Evolutionary conservation across 2,329 filamentous ascomycete species (phyloP), one percentile per base, ranked within the genome.

Genomic region (Colletotrichum sansevieriae): DNA sequence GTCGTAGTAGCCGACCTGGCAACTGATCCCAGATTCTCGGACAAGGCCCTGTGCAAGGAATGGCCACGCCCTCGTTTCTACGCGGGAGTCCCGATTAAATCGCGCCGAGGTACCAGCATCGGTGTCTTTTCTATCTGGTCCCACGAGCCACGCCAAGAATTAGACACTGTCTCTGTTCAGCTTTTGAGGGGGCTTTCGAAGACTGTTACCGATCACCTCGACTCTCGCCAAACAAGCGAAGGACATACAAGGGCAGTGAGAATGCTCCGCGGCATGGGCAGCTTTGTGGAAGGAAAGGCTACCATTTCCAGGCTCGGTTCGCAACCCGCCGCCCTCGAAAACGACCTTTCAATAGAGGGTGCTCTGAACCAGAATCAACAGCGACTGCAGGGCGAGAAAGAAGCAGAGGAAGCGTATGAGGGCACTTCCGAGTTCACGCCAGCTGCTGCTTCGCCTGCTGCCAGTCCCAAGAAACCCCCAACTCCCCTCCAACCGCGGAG

Each of bases 51-150:
- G 15, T 74, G 75, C 11, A 71, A 62, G 9, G 61, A 66, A 0
- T 73, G 75, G 29, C 72, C 73, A 0, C 65, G 68, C 2, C 72
- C 74, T 15, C 72, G 75, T 1, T 83, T 83, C 63, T 84, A 83
- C 49, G 80, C 80, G 0, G 81, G 76, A 0, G 79, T 82, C 0
- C 82, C 82, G 2, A 81, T 84, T 12, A 77, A 79, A 0, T 80
- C 79, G 0, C 76, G 72, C 0, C 71, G 75, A 3, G 81, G 80
- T 18, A 78, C 83, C 65, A 80, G 83, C 57, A 83, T 84, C 4
- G 82, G 82, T 3, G 78, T 80, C 0, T 78, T 78, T 10, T 81
- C 78, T 49, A 75, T 82, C 1, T 77, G 80, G 71, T 74, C 73
- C 5, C 73, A 76, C 3, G 44, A 66, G 1, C 71, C 76, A 13